Conservation (phyloP, 257 asterid species). For the Buddleja alternifolia region DNA sequence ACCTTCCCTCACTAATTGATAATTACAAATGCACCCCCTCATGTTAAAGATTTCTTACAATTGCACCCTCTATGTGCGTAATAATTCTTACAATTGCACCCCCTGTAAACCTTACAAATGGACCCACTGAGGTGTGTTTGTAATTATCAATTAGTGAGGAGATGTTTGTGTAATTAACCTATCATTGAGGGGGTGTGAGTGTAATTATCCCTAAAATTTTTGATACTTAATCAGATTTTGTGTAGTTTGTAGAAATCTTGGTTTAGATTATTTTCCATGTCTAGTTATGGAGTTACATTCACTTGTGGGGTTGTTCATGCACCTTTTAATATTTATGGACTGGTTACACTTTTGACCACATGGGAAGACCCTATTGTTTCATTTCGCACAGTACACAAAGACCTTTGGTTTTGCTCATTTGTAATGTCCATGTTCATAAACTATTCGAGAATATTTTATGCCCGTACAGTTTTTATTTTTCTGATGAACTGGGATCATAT, state of each 20-base stretch:
- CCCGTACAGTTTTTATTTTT: too few species aligned
- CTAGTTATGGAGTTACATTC: slow-evolving; percentile 27
- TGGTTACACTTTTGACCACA: not conserved
- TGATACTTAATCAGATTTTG: slow-evolving; percentile 9
- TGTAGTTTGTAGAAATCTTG: slow-evolving; percentile 12
- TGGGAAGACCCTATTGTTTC: slow-evolving; percentile 1
- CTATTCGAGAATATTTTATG: slow-evolving; percentile 14
- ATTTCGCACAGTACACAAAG: not conserved
- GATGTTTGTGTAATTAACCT: too few species aligned
- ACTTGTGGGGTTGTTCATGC: slow-evolving; percentile 10
- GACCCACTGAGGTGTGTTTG: too few species aligned
- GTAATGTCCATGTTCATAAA: slow-evolving; percentile 19
- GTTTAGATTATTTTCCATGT: slow-evolving; percentile 13
- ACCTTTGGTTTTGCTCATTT: slow-evolving; percentile 9
- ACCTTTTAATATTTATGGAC: not conserved
- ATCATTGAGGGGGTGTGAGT: too few species aligned
- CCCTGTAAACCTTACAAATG: too few species aligned
- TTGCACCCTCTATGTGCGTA: too few species aligned
- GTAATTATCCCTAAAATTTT: not conserved
- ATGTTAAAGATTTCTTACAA: too few species aligned
- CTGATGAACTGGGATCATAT: too few species aligned
- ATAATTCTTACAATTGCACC: too few species aligned
- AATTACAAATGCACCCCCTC: too few species aligned
- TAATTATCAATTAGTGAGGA: too few species aligned
- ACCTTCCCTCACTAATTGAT: too few species aligned